These are phyloP conservation scores for Mimosa pudica DNA, from an alignment of 306 rosid species.

Conservation along the genomic window DNA sequence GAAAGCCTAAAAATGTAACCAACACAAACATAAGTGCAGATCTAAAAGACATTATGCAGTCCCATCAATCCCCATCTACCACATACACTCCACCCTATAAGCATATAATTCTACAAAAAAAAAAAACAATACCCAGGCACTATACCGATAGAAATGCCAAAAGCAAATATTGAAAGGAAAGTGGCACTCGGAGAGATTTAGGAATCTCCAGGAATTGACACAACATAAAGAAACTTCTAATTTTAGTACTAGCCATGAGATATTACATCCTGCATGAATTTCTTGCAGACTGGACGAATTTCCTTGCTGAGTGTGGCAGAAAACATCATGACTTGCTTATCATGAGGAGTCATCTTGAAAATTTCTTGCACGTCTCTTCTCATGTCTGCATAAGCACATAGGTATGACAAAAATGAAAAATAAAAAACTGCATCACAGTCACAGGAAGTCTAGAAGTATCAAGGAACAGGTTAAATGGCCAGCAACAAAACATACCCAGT, in stretches of 20 bases:
- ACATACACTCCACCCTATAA: background rate
- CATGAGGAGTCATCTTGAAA: slow-evolving; percentile 84
- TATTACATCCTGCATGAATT: slow-evolving; percentile 89
- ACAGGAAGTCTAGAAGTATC: background rate
- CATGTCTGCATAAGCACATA: slow-evolving; percentile 56
- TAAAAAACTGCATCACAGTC: background rate
- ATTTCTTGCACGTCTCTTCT: slow-evolving; percentile 81
- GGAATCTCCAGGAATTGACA: slow-evolving; percentile 46
- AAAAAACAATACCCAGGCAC: slow-evolving; percentile 6
- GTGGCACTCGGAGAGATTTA: slow-evolving; percentile 34
- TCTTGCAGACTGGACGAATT: slow-evolving; percentile 85
- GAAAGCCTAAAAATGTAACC: slow-evolving; percentile 2
- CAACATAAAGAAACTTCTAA: slow-evolving; percentile 61
- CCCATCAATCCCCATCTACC: slow-evolving; percentile 8
- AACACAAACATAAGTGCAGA: slow-evolving; percentile 13
- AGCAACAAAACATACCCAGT: slow-evolving; percentile 51
- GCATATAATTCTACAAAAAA: slow-evolving; percentile 37
- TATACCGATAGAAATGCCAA: background rate
- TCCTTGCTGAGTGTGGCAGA: slow-evolving; percentile 88
- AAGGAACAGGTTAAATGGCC: background rate
- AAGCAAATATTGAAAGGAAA: slow-evolving; percentile 33
- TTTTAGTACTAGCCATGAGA: slow-evolving; percentile 62
- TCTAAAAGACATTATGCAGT: background rate
- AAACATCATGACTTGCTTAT: slow-evolving; percentile 87
- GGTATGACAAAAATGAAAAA: background rate